A percentile compares a stretch with the other conserved stretches of the same genome.
These are phyloP conservation scores for Teunomyces funiuensis DNA, from an alignment of 805 yeast genomes.

Conservation along the genomic window DNA sequence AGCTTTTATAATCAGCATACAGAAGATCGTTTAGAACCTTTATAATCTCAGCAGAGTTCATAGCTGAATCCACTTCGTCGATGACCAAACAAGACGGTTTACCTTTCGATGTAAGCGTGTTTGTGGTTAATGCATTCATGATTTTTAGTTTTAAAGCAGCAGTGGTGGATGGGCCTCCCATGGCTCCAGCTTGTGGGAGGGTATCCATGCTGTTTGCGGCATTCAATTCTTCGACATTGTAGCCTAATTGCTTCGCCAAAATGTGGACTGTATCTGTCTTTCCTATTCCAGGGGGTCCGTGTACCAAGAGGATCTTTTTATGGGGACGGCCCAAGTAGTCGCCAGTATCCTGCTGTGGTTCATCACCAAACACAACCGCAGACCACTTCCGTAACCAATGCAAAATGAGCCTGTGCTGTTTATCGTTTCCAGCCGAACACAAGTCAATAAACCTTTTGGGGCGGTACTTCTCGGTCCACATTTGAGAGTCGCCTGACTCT, in stretches of 20 bases:
- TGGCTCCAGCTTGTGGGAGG: constrained; percentile 23
- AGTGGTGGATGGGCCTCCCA: constrained; percentile 19
- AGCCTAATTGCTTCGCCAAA: constrained; percentile 79
- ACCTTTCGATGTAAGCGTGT: constrained; percentile 61
- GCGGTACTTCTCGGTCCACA: constrained; percentile 43
- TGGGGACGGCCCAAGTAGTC: constrained; percentile 40
- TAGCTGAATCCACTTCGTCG: constrained; percentile 75
- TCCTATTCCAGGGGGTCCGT: constrained; percentile 94
- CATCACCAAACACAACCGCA: constrained; percentile 29
- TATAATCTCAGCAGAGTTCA: constrained; percentile 38
- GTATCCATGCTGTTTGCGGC: constrained; percentile 54
- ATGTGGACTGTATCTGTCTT: constrained; percentile 88
- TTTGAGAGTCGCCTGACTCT: constrained; percentile 8
- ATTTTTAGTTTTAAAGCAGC: constrained; percentile 36
- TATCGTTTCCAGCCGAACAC: constrained; percentile 47
- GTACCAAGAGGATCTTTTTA: constrained; percentile 66
- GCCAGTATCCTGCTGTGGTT: constrained; percentile 9
- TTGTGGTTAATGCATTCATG: constrained; percentile 56
- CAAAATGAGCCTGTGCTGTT: constrained; percentile 35
- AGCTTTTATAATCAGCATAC: constrained; percentile 51
- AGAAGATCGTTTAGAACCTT: constrained; percentile 59
- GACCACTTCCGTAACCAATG: constrained; percentile 45
- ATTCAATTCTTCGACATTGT: constrained; percentile 77
- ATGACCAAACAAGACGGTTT: constrained; percentile 80
- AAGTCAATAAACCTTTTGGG: constrained; percentile 36